Evolutionary conservation across 306 rosid species (phyloP), one percentile per base, ranked within the genome.

Genomic region (Ceratonia siliqua): DNA sequence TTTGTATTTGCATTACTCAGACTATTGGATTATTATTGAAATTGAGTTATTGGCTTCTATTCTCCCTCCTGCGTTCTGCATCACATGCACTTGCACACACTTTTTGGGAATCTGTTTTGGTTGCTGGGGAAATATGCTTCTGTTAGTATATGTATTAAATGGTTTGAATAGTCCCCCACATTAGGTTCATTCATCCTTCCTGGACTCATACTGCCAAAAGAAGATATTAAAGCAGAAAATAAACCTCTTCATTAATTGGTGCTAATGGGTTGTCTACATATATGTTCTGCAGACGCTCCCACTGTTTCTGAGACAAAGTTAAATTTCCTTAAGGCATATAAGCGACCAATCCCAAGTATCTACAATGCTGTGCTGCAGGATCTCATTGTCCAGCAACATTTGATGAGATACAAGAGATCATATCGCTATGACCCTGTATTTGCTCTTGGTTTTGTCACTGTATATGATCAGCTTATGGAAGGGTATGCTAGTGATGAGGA

Each of bases 391-490:
- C 98, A 90, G 87, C 99, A 95, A 68, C 99, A 92, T 84, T 84
- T 95, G 87, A 86, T 86, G 89, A 87, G 88, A 83, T 95, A 95
- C 86, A 95, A 95, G 92, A 89, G 68, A 79, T 83, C 97, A 15
- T 90, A 87, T 72, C 69, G 90, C 15, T 95, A 92, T 73, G 99
- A 95, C 17, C 97, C 98, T 41, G 86, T 92, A 72, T 92, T 95
- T 57, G 97, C 97, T 17, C 98, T 95, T 74, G 97, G 98, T 68
- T 95, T 92, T 30, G 97, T 92, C 70, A 95, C 98, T 33, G 94
- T 95, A 14, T 92, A 85, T 64, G 97, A 95, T 78, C 95, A 92
- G 73, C 97, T 95, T 73, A 95, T 95, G 97, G 99, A 95, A n/a
- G 98, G 99, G 48, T 92, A 95, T 85, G 94, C 97, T 46, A 87